Base-by-base conservation (phyloP, 805 yeast genomes). In the Candida cerambycidarum region DNA sequence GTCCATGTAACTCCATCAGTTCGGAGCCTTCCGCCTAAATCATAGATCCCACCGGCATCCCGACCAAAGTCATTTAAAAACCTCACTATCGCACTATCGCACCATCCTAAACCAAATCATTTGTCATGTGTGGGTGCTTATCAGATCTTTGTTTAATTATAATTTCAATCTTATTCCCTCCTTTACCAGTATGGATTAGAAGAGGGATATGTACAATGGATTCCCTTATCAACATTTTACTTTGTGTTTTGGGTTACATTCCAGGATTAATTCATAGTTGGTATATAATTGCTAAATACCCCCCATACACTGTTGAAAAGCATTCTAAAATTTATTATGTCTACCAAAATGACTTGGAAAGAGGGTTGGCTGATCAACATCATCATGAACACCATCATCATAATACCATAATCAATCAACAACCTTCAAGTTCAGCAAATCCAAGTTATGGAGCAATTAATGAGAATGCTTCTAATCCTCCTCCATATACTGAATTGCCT, bases 161-260 rank as follows among this genome's bases (percentile, higher is more conserved):
- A 1, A 57, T 81, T 6, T 82, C 88, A 2, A 71, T 83, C 38
- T 68, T 85, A 39, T 71, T 82, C 56, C 93, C 95, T 2, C 93
- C 93, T 0, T 67, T 85, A 10, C 86, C 90, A 0, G 89, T 85
- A 9, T 62, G 80, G 59, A 69, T 83, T 28, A 71, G 89, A 55
- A 65, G 80, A 37, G 93, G 93, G 1, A 41, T 76, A 12, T 80
- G 79, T 51, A 69, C 83, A 2, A 56, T 65, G 25, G 86, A 84
- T 50, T 65, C 78, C 12, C 45, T 69, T 24, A 58, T 76, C 17
- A 63, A 70, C 41, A 57, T 75, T 18, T 36, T 71, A 19, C 63
- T 78, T 35, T 72, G 75, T 33, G 34, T 74, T 18, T 57, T 76
- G 25, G 80, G 79, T 2, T 77, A 74, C 50, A 46, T 78, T 30